Evolutionary conservation across 2,329 filamentous ascomycete species (phyloP).

Genomic region (Monilinia laxa): DNA sequence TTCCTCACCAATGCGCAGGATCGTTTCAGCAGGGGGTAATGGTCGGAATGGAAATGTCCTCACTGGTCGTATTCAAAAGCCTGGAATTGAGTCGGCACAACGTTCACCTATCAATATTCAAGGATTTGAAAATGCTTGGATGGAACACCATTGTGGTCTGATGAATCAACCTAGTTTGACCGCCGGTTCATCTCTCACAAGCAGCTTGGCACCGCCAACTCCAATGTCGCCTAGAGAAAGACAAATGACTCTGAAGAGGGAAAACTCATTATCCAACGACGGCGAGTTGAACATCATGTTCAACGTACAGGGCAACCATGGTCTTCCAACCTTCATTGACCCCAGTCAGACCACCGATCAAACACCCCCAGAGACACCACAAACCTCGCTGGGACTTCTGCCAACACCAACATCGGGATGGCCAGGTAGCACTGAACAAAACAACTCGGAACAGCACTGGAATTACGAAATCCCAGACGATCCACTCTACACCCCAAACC

Average conservation of each 20-base stretch:
- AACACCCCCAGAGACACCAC: slow-evolving; percentile 39
- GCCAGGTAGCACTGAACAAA: slow-evolving; percentile 26
- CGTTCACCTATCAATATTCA: slow-evolving; percentile 38
- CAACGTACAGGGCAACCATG: slow-evolving; percentile 22
- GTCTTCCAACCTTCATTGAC: not conserved
- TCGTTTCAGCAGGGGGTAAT: slow-evolving; percentile 37
- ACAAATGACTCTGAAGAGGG: slow-evolving; percentile 35
- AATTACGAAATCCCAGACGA: slow-evolving; percentile 35
- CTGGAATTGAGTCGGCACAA: slow-evolving; percentile 37
- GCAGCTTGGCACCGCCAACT: slow-evolving; percentile 40
- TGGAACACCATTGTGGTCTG: slow-evolving; percentile 37
- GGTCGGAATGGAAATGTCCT: slow-evolving; percentile 34
- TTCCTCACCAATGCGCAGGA: slow-evolving; percentile 40
- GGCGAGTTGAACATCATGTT: slow-evolving; percentile 32
- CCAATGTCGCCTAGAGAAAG: slow-evolving; percentile 39
- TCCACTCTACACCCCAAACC: slow-evolving; percentile 36
- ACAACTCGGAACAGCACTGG: slow-evolving; percentile 32
- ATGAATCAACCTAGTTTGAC: slow-evolving; percentile 33
- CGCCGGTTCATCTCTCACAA: slow-evolving; percentile 35
- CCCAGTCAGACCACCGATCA: slow-evolving; percentile 12
- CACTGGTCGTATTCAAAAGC: slow-evolving; percentile 37
- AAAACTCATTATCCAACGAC: slow-evolving; percentile 32
- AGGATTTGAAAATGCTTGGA: slow-evolving; percentile 35
- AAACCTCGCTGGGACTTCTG: slow-evolving; percentile 29
- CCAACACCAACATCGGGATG: slow-evolving; percentile 26